Evolutionary conservation across 148 eudicot species (phyloP), one percentile per base, ranked within the genome.

Genomic region (Amaranthus hypochondriacus): DNA sequence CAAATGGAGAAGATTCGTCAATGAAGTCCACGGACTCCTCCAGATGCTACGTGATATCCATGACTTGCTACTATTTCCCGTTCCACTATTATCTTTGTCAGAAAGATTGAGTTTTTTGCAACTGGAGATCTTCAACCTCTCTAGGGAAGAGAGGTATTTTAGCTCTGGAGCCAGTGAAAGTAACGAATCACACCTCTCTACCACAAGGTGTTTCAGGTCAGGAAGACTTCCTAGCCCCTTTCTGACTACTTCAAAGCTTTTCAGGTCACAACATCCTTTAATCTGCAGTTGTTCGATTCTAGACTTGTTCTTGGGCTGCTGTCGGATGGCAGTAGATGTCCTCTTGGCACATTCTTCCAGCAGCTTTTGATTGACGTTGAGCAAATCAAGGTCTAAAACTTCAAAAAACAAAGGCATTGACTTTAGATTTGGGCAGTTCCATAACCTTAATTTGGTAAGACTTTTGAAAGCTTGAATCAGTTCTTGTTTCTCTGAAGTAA

Each of bases 401-500:
- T 39, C 0, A 3, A 46, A 12, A 47, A 75, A 75, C 70, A 66
- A 64, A 52, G 78, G 78, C 74, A 79, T 70, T 13, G 72, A 75
- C 10, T 18, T 63, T 52, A 79, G 48, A 39, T 79, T 79, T 44
- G 78, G 82, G 68, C 78, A 79, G 59, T 71, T 79, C 78, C 75
- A 79, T 74, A 79, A 63, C 61, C 54, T 75, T 56, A 79, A 58
- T 56, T 75, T 70, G 59, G 54, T 56, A 75, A 74, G 82, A 70
- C 15, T 2, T 3, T 46, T 62, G 39, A 80, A 75, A 53, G 48
- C 21, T 49, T 48, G 78, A 64, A 67, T 18, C 48, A 18, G 4
- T 47, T 39, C 39, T 73, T 62, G 66, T 48, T 63, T 28, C 10
- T 42, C 52, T 58, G 63, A 39, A 3, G 73, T 51, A 46, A 51